Base-by-base conservation (phyloP, 306 rosid species). In the Malus sylvestris region DNA sequence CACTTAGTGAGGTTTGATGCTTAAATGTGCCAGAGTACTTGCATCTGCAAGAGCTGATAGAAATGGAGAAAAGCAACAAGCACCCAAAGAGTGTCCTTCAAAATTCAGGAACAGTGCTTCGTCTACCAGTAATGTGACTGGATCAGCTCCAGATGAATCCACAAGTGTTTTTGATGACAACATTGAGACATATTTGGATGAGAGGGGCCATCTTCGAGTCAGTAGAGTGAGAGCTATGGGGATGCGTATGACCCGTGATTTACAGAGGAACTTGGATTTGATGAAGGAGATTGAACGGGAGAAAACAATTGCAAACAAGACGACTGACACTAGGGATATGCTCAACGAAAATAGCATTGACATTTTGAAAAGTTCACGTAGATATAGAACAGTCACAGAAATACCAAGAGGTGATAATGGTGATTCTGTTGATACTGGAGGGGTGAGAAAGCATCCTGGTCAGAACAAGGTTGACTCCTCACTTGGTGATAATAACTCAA, bases 201-300 rank as follows among this genome's bases (percentile, higher is more conserved):
- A 94, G 82, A 86, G 89, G 81, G 98, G 98, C 69, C 88, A 72
- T 57, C 81, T 90, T 77, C 89, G 93, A 63, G 95, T 91, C 52
- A 94, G 98, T 73, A 89, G 98, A 79, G 84, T 86, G 71, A 92
- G 93, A 83, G 97, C 96, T 20, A 82, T 94, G 98, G 98, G 98
- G 81, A 89, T 94, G 80, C 91, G 86, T 22, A 94, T 94, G 98
- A 91, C 97, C 42, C 95, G 96, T 66, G 98, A 94, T 84, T 75
- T 94, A 71, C 97, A 94, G 76, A 86, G 98, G 85, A 94, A 94
- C 86, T 90, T 94, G 91, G 97, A 94, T 85, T 71, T 94, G 85
- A 89, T 94, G 92, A 94, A 90, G 80, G 98, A 91, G 86, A 81
- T 90, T 74, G 97, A 94, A 71, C 83, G 67, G 77, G 93, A 94